Evolutionary conservation across 2,329 filamentous ascomycete genomes (phyloP).

Genomic region (Ploettnerulaceae sp.): DNA sequence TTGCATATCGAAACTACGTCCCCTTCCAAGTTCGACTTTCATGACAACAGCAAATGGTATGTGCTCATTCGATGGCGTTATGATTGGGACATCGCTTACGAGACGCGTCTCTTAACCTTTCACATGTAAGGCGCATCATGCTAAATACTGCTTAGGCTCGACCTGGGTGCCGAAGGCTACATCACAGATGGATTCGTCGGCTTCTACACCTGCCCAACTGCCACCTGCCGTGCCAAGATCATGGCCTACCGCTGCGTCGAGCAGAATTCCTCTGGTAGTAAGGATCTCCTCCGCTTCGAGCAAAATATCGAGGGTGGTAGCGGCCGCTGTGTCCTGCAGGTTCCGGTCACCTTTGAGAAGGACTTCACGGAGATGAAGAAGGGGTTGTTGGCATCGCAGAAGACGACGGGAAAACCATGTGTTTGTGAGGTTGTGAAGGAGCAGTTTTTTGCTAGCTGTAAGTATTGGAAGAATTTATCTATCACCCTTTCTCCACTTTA

Average conservation of each 20-base stretch:
- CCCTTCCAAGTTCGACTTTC: constrained; percentile 4
- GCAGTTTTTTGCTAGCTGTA: constrained; percentile 7
- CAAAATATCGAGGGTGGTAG: constrained; percentile 3
- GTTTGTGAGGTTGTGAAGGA: constrained; percentile 2
- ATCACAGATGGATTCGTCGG: constrained; percentile 8
- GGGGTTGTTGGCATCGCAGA: background rate
- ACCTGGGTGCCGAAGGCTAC: constrained; percentile 7
- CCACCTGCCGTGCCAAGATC: background rate
- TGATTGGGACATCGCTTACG: background rate
- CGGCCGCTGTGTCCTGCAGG: constrained; percentile 3
- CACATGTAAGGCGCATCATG: background rate
- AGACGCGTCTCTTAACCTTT: background rate
- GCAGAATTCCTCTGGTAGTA: background rate
- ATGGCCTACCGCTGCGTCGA: constrained; percentile 7
- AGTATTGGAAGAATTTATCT: too few relatives aligned
- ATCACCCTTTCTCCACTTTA: too few relatives aligned
- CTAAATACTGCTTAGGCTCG: background rate
- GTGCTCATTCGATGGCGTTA: background rate
- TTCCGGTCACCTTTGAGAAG: constrained; percentile 8
- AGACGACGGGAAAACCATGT: background rate
- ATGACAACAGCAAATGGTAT: constrained; percentile 1
- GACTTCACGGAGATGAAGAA: constrained; percentile 5
- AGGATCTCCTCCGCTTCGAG: constrained; percentile 10
- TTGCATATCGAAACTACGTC: background rate
- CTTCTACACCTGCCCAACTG: background rate